Evolutionary conservation across 768 basidiomycete species (phyloP).

Genomic region (Amanita fuliginea): DNA sequence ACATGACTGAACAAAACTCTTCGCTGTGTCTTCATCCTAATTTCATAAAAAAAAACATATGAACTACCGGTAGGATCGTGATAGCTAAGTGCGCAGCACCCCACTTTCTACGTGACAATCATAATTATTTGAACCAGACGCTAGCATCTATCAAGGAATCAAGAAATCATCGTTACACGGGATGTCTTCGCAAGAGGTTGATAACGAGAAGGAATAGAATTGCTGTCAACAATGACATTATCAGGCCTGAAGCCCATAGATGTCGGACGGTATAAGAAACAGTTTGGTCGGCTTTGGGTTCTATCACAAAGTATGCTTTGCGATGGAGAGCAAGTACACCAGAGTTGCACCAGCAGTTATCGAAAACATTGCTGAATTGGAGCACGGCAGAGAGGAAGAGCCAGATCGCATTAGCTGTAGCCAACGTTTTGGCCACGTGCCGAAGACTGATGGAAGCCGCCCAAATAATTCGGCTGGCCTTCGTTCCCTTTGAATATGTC

Average conservation of each 20-base stretch:
- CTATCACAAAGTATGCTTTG: slow-evolving; percentile 20
- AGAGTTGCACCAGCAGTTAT: slow-evolving; percentile 24
- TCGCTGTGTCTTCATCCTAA: too few species aligned
- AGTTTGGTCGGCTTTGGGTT: background rate
- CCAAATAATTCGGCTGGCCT: slow-evolving; percentile 8
- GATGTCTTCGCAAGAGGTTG: background rate
- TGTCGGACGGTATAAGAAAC: background rate
- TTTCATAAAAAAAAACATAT: too few species aligned
- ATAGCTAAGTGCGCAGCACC: too few species aligned
- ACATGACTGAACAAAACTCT: too few species aligned
- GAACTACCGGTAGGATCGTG: too few species aligned
- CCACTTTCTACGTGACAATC: too few species aligned
- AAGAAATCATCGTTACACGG: background rate
- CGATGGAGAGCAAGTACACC: slow-evolving; percentile 17
- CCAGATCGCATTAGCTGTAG: slow-evolving; percentile 20
- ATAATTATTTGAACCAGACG: too few species aligned
- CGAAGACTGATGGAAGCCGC: slow-evolving; percentile 16
- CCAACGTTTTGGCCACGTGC: slow-evolving; percentile 19
- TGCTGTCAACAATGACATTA: background rate
- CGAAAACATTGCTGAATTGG: slow-evolving; percentile 21
- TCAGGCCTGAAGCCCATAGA: background rate
- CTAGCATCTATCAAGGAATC: too few species aligned
- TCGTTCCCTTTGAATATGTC: background rate
- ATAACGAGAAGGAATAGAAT: background rate
- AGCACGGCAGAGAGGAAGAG: slow-evolving; percentile 19